Percentiles rank a stretch among this genome's conserved stretches.
These are phyloP conservation scores for Purshia tridentata DNA, from an alignment of 306 rosid genomes.

Conservation along the genomic window DNA sequence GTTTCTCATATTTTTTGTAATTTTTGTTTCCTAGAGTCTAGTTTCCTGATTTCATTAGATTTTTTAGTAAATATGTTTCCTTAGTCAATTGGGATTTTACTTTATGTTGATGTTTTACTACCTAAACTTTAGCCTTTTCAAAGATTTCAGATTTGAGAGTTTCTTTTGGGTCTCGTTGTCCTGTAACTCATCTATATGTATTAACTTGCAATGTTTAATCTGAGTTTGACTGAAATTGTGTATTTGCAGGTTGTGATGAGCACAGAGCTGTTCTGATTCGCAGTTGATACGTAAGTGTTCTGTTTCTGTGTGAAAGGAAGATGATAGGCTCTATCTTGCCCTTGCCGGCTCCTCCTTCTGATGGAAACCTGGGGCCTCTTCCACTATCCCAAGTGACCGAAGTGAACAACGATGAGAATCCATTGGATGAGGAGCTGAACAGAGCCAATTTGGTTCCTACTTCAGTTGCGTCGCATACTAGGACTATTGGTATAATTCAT, in stretches of 20 bases:
- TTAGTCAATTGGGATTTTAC: not conserved
- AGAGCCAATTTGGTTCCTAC: conserved; percentile 39
- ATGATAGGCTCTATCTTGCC: conserved; percentile 58
- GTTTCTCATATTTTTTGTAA: not conserved
- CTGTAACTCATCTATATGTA: not conserved
- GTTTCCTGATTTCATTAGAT: not conserved
- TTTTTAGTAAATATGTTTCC: no score
- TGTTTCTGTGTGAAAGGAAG: not conserved
- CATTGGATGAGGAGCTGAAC: conserved; percentile 41
- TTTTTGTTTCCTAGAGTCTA: no score
- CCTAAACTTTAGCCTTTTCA: no score
- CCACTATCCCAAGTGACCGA: conserved; percentile 50
- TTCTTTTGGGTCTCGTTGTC: no score
- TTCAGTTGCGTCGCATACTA: conserved; percentile 79
- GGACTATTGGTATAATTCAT: conserved; percentile 88
- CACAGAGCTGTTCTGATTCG: not conserved
- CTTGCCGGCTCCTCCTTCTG: conserved; percentile 83
- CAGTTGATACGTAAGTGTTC: not conserved
- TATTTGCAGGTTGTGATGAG: conserved; percentile 7
- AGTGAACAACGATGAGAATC: conserved; percentile 30
- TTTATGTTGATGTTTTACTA: no score
- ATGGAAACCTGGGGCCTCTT: conserved; percentile 68
- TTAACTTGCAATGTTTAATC: not conserved
- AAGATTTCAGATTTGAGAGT: no score
- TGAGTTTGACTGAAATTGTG: not conserved